These are phyloP conservation scores for Kuraishia borneana DNA, from an alignment of 805 yeast species.

Conservation along the genomic window DNA sequence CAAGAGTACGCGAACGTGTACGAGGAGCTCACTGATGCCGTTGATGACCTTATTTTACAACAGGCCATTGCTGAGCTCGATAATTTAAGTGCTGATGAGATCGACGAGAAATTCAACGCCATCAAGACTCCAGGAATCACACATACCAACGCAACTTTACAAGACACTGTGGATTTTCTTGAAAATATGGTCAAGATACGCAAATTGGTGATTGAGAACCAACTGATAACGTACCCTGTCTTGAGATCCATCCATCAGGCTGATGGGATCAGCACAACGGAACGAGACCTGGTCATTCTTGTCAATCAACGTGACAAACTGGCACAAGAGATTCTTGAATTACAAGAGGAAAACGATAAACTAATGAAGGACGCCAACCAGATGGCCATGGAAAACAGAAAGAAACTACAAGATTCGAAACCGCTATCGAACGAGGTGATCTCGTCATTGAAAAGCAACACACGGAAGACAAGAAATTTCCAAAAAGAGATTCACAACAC, in stretches of 20 bases:
- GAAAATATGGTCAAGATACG: constrained; percentile 3
- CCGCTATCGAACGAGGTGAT: neutral
- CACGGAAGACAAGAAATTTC: too few species aligned
- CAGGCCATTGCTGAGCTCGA: neutral
- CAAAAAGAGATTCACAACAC: too few species aligned
- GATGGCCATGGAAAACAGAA: constrained; percentile 2
- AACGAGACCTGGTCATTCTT: constrained; percentile 1
- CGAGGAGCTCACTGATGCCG: neutral
- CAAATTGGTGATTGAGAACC: constrained; percentile 5
- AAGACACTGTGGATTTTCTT: constrained; percentile 1
- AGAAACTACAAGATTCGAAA: constrained; percentile 3
- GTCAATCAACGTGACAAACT: constrained; percentile 3
- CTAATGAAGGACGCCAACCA: constrained; percentile 1
- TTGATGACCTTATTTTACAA: neutral
- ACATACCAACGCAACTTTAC: neutral
- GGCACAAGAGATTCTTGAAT: neutral
- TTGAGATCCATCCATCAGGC: constrained; percentile 5
- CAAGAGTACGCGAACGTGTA: neutral
- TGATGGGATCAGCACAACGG: constrained; percentile 1
- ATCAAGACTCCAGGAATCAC: neutral
- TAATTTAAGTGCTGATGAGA: neutral
- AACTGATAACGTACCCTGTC: constrained; percentile 6
- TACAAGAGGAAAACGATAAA: constrained; percentile 1
- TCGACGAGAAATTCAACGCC: neutral
- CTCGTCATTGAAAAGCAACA: too few species aligned